phyloP scores from a whole-genome alignment of 305 asterid species.

The Coffea humblotiana region DNA sequence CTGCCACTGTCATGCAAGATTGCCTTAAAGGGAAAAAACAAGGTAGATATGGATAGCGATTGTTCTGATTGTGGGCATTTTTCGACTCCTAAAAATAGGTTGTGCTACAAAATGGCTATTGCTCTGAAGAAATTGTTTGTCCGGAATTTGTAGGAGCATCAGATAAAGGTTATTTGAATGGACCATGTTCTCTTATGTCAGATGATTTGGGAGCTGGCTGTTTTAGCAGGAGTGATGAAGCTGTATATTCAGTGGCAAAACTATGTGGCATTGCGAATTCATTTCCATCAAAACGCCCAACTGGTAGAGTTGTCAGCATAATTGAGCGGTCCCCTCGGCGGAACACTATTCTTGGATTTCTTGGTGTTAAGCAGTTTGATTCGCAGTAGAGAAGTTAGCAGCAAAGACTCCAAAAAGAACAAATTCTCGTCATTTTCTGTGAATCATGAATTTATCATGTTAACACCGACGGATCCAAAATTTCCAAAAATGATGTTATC shows the following conservation, averaged over 20 bases:
- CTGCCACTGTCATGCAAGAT: slow-evolving; percentile 24
- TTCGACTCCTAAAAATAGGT: slow-evolving; percentile 21
- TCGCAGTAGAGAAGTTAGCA: slow-evolving; percentile 42
- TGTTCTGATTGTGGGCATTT: slow-evolving; percentile 24
- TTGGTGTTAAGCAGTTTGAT: slow-evolving; percentile 71
- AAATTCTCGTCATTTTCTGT: slow-evolving; percentile 32
- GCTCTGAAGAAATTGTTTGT: slow-evolving; percentile 29
- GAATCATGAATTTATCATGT: slow-evolving; percentile 45
- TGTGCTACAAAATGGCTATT: slow-evolving; percentile 21
- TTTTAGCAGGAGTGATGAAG: slow-evolving; percentile 27
- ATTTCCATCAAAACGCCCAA: slow-evolving; percentile 76
- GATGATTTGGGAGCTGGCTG: slow-evolving; percentile 23
- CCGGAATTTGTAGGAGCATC: slow-evolving; percentile 23
- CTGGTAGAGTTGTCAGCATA: slow-evolving; percentile 78
- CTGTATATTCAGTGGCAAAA: slow-evolving; percentile 42
- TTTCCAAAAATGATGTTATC: slow-evolving; percentile 73
- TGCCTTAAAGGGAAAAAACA: slow-evolving; percentile 46
- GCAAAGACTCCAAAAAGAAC: slow-evolving; percentile 54
- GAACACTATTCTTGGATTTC: slow-evolving; percentile 63
- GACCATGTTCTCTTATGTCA: slow-evolving; percentile 24
- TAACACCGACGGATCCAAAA: slow-evolving; percentile 69
- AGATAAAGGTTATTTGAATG: slow-evolving; percentile 30
- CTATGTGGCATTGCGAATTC: slow-evolving; percentile 41
- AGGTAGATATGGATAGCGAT: slow-evolving; percentile 29
- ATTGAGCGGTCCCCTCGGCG: slow-evolving; percentile 59